Evolutionary conservation across 2,329 filamentous ascomycete species (phyloP), one percentile per base, ranked within the genome.

Genomic region (Thermothelomyces thermophilus): DNA sequence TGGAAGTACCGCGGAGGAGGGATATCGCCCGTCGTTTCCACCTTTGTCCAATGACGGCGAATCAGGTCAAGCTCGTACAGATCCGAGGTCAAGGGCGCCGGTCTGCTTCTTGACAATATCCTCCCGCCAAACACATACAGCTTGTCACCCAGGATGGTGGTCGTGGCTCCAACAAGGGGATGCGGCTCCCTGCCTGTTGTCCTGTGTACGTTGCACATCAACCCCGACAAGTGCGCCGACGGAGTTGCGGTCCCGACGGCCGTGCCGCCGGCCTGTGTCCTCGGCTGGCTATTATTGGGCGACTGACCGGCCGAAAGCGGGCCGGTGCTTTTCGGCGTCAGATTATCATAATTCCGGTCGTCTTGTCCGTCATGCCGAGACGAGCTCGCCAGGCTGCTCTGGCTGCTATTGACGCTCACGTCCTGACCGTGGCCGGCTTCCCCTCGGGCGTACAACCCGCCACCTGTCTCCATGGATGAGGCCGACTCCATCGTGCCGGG

Each of bases 1-100:
- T 98, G 93, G 58, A 98, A 98, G 66, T 98, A 98, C 54, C 93
- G 81, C 8, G 93, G 89, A 2, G 90, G 86, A 1, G 93, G 93
- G 33, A 94, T 73, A 61, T 97, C 90, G 39, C 93, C 93, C 24
- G 74, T 77, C 0, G 87, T 83, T 46, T 95, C 87, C 20, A 97
- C 67, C 65, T 90, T 96, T 11, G 84, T 89, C 93, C 93, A 98
- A 68, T 97, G 90, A 51, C 93, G 80, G 47, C 84, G 80, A 55
- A 96, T 87, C 40, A 98, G 76, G 66, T 98, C 91, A 49, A 98
- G 73, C 66, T 97, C 91, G 68, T 95, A 97, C 52, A 98, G 73
- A 62, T 96, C 89, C 5, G 90, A 85, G 0, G 90, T 96, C 54
- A 98, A 72, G 44, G 88, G 84, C 5, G 78, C 74, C 8, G 90